Conservation (phyloP, 2,329 filamentous ascomycete species). For the Helminthosporium solani region DNA sequence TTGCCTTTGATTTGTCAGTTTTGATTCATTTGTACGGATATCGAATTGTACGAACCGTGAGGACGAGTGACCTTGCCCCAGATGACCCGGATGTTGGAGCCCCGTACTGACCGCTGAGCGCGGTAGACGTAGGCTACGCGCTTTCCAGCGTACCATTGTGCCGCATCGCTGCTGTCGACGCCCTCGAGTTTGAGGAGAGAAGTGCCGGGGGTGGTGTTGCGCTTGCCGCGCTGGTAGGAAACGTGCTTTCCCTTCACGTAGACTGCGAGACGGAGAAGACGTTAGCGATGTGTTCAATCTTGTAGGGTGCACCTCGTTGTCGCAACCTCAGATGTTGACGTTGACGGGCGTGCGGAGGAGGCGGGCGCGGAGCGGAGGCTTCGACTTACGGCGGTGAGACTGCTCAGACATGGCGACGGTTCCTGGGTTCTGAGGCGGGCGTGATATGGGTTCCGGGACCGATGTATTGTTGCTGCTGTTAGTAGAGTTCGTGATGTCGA, state of each 20-base stretch:
- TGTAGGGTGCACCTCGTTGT: background rate
- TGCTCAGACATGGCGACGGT: conserved; percentile 41
- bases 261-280: conserved; percentile 21
- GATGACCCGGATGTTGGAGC: conserved; percentile 97
- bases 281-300: conserved; percentile 10
- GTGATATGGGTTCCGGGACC: conserved; percentile 27
- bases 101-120: conserved; percentile 88
- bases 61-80: conserved; percentile 93
- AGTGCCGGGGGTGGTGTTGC: conserved; percentile 84
- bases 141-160: conserved; percentile 96
- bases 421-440: conserved; percentile 30
- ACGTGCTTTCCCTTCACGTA: conserved; percentile 80
- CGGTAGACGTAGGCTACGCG: conserved; percentile 99
- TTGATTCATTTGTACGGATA: background rate
- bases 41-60: conserved; percentile 66
- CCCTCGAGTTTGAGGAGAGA: conserved; percentile 98
- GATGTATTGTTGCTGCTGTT: conserved; percentile 36
- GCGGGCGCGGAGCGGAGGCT: conserved; percentile 2
- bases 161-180: conserved; percentile 85
- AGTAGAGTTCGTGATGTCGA: conserved; percentile 21
- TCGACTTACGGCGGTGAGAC: conserved; percentile 36
- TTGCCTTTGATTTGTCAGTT: conserved; percentile 63
- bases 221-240: conserved; percentile 81
- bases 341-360: background rate
- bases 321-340: background rate